These are phyloP conservation scores for Diphasiastrum complanatum DNA, from an alignment of 83 land plant species.

Conservation along the genomic window DNA sequence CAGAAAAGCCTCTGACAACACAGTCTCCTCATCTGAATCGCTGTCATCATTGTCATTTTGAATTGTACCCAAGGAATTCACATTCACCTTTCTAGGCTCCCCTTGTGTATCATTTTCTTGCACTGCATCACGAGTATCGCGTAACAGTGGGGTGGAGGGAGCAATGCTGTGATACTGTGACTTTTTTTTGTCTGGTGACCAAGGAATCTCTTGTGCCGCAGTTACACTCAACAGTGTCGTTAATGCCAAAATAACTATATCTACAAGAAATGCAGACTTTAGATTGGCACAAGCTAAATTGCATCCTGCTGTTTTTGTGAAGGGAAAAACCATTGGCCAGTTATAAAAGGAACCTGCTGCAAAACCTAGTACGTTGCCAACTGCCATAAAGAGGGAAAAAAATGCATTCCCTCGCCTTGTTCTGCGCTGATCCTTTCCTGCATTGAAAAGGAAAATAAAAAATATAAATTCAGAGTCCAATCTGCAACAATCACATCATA, in stretches of 20 bases:
- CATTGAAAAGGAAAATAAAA: not conserved
- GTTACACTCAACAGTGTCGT: constrained; percentile 58
- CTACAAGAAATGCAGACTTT: constrained; percentile 80
- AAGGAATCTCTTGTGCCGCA: no score
- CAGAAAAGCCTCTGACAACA: not conserved
- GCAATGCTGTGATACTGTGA: no score
- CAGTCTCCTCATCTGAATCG: not conserved
- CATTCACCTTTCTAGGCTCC: no score
- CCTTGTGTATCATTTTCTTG: no score
- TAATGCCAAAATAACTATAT: constrained; percentile 39
- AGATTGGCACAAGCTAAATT: constrained; percentile 69
- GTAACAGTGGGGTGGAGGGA: no score
- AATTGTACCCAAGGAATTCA: no score
- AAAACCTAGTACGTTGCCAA: constrained; percentile 85
- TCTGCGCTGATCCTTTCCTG: constrained; percentile 72
- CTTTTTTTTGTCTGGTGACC: no score
- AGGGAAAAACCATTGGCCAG: constrained; percentile 62
- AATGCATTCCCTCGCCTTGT: constrained; percentile 84
- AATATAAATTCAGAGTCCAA: constrained; percentile 1
- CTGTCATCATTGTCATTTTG: not conserved
- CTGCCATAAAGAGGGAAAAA: constrained; percentile 85
- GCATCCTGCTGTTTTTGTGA: constrained; percentile 64
- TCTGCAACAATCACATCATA: no score
- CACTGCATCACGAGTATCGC: no score
- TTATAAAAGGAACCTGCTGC: constrained; percentile 69